These are phyloP conservation scores for Rutidosis leptorrhynchoides DNA, from an alignment of 129 eudicot genomes.

Conservation along the genomic window DNA sequence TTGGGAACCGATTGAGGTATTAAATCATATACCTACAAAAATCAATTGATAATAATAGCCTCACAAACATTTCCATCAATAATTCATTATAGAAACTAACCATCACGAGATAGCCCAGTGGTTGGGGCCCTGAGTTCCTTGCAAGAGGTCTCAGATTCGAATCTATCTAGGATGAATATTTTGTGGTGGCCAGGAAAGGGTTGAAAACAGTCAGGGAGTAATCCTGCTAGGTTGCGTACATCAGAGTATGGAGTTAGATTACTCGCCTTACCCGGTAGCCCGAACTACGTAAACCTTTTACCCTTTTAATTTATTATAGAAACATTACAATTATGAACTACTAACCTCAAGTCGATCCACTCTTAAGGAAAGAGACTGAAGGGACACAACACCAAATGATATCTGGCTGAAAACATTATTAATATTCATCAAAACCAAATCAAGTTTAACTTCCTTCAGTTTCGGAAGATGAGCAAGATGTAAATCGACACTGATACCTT, in stretches of 20 bases:
- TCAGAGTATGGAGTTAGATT: too few relatives aligned
- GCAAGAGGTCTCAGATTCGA: too few relatives aligned
- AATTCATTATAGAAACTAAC: too few relatives aligned
- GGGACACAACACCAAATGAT: constrained; percentile 29
- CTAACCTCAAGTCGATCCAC: constrained; percentile 32
- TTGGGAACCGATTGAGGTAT: constrained; percentile 20
- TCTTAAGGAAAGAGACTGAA: constrained; percentile 37
- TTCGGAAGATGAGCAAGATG: constrained; percentile 27
- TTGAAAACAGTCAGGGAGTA: too few relatives aligned
- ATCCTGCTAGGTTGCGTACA: too few relatives aligned
- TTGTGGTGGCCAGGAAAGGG: too few relatives aligned
- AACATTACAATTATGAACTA: not conserved
- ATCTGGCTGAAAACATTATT: not conserved
- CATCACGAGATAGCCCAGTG: too few relatives aligned
- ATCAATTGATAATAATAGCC: not conserved
- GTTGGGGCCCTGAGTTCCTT: too few relatives aligned
- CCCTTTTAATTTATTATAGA: too few relatives aligned
- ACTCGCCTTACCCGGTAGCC: too few relatives aligned
- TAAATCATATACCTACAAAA: constrained; percentile 23
- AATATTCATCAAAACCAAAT: not conserved
- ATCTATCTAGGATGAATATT: too few relatives aligned
- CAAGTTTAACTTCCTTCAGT: constrained; percentile 32
- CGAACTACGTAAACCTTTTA: too few relatives aligned
- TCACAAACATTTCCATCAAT: not conserved
- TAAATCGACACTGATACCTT: constrained; percentile 30